Base-by-base conservation (phyloP, 1,284 basidiomycete genomes). In the Coniferiporia sulphurascens region DNA sequence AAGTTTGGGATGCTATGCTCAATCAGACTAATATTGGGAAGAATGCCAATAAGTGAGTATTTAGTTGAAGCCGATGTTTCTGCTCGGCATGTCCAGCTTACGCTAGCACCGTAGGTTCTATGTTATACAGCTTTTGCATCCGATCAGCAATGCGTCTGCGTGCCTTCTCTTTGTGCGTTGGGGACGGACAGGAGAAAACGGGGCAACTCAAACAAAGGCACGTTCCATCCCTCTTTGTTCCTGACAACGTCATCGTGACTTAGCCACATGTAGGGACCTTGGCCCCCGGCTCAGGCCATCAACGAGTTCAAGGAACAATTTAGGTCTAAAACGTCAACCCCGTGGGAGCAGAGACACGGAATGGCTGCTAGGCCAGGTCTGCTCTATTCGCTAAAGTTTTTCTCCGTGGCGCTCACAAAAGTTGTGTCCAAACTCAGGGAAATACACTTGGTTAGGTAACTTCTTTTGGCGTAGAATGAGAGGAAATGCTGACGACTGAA, bases 1-100 rank as follows among this genome's bases (percentile, higher is more conserved):
- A 69, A 34, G 76, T 84, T 12, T 87, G 80, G 79, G 85, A 87
- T 67, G 84, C 82, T n/a, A 85, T 83, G 76, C 76, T 87, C 59
- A 86, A 86, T 69, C 85, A 87, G 69, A 86, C 85, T 1, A 78
- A 86, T 64, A 75, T 86, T 19, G 76, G 75, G 43, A 78, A 76
- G 62, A 81, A 86, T 70, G 81, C 82, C 63, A 86, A 86, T 73
- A 86, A 86, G 83, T 84, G 55, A 50, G 71, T 58, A 15, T 52
- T 8, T 17, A 13, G 13, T 34, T 51, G 54, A 2, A 17, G 12
- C 41, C 10, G 52, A 7, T 36, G 48, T 59, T 34, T 59, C 48
- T 52, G 15, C 43, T 55, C 27, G 27, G 27, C 27, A 27, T 27
- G 27, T 27, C 27, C 5, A 5, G 15, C 36, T 51, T n/a, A 34